Conservation (phyloP, 495 filamentous ascomycete species). For the Talaromyces trachyspermus region DNA sequence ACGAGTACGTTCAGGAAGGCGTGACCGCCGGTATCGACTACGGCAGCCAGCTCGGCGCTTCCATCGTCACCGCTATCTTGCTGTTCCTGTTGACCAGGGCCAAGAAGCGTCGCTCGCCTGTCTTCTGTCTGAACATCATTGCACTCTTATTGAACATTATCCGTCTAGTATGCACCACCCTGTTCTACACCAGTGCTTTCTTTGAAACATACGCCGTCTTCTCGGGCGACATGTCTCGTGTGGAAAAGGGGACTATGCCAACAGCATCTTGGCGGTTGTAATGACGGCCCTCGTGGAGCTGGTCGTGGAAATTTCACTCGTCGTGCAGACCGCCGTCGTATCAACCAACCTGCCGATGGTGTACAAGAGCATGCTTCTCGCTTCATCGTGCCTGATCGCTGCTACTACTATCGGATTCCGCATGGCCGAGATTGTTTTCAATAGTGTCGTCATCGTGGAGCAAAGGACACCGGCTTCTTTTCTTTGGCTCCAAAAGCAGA, state of each 20-base stretch:
- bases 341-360: conserved; percentile 37
- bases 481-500: conserved; percentile 44
- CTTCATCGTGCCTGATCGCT: conserved; percentile 44
- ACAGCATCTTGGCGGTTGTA: conserved; percentile 45
- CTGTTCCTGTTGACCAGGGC: conserved; percentile 55
- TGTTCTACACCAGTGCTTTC: conserved; percentile 54
- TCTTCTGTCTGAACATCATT: conserved; percentile 59
- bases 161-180: conserved; percentile 49
- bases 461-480: conserved; percentile 3
- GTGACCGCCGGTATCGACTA: conserved; percentile 59
- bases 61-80: conserved; percentile 56
- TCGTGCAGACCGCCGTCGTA: conserved; percentile 66
- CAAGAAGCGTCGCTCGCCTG: conserved; percentile 50
- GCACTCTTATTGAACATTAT: conserved; percentile 53
- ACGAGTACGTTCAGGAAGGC: conserved; percentile 41
- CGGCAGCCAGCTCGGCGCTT: conserved; percentile 67
- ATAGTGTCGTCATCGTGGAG: conserved; percentile 43
- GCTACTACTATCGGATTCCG: conserved; percentile 53
- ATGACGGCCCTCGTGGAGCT: conserved; percentile 52
- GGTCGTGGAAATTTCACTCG: conserved; percentile 57
- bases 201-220: conserved; percentile 52
- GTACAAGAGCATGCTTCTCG: conserved; percentile 37
- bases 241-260: conserved; percentile 40
- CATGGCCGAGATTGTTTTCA: conserved; percentile 49
- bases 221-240: conserved; percentile 46